Conservation (phyloP, 129 eudicot species). For the Oenanthe sinensis region DNA sequence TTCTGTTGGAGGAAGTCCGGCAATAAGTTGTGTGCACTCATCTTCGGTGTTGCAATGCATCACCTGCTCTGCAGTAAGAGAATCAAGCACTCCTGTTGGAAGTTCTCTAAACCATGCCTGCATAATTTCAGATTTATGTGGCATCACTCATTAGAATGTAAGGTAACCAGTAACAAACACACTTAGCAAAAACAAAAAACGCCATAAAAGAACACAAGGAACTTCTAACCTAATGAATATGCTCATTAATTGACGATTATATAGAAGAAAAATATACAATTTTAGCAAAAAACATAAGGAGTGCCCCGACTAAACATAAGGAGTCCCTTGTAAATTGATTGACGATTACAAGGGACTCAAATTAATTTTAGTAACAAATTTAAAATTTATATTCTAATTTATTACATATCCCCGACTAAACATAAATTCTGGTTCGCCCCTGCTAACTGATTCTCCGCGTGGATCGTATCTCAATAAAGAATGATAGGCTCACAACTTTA, state of each 20-base stretch:
- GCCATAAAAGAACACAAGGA: not conserved
- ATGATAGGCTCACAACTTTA: not conserved
- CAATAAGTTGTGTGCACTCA: conserved; percentile 52
- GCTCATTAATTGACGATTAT: not conserved
- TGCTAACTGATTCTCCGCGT: not conserved
- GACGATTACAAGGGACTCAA: too few species aligned
- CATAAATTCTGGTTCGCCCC: too few species aligned
- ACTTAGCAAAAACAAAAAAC: too few species aligned
- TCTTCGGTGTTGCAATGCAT: conserved; percentile 92
- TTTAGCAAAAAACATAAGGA: too few species aligned
- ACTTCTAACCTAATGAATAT: not conserved
- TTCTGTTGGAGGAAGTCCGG: conserved; percentile 77
- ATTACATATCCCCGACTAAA: too few species aligned
- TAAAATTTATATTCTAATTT: too few species aligned
- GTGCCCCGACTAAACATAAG: too few species aligned
- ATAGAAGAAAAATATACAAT: too few species aligned
- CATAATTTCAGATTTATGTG: not conserved
- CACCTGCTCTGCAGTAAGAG: conserved; percentile 74
- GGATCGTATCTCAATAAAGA: not conserved
- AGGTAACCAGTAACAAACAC: not conserved
- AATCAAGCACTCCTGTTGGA: conserved; percentile 88
- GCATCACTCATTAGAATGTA: not conserved
- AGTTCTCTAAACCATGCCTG: conserved; percentile 99
- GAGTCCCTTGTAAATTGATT: too few species aligned
- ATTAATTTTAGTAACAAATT: too few species aligned